Evolutionary conservation across 1,284 basidiomycete species (phyloP), one percentile per base, ranked within the genome.

Genomic region (Ceratorhiza oryzae-sativae): DNA sequence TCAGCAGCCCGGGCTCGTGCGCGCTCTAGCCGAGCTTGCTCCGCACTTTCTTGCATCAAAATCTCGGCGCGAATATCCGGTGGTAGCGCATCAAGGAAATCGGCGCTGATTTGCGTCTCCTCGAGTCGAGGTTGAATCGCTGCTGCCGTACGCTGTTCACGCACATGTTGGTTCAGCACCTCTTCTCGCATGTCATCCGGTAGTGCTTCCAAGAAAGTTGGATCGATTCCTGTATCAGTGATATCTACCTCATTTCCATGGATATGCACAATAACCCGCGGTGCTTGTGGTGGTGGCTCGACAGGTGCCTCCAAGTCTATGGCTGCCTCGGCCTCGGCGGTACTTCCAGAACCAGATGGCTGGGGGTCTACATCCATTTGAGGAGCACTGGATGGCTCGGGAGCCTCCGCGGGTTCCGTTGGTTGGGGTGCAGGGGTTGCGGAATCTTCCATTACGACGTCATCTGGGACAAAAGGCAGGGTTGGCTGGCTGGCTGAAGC

Each of bases 101-200:
- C 97, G 1, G 90, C 81, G 78, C 93, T 97, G 80, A 99, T 97
- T 77, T 91, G 90, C 0, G 95, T 94, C 74, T 94, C 91, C 2
- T 89, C 84, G 42, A 89, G 88, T 12, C 80, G 77, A 71, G 89
- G 83, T 77, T 92, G 87, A 34, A 92, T 80, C 73, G 87, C 84
- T 15, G 78, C 78, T 0, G 92, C 86, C 3, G 93, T 90, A 55
- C 90, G 88, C 74, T 93, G 91, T 78, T 98, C 97, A 13, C 95
- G 91, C 77, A 98, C 89, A 79, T 99, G 96, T 80, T 99, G 97
- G 78, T 97, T 97, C 65, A 99, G 86, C 32, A 99, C 95, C 80
- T 99, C 97, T 79, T 98, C 97, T 58, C 97, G 89, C 92, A 99
- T 97, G 76, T 99, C 97, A 79, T 99, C 97, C 0, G 97, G 97